phyloP scores from a whole-genome alignment of 2,329 filamentous ascomycete genomes.

The Fusarium secorum region DNA sequence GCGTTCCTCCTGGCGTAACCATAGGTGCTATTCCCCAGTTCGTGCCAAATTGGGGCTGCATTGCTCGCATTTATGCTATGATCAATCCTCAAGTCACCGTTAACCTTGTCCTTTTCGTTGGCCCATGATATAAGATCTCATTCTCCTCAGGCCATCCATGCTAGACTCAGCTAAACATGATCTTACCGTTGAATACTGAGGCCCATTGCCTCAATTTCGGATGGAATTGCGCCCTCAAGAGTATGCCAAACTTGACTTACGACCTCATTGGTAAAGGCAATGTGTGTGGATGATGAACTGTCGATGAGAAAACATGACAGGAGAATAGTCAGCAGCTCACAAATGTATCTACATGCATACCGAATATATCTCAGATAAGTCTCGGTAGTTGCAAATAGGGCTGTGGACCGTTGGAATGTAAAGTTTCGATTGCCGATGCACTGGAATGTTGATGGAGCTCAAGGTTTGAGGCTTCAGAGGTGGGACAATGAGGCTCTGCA shows the following conservation, averaged over 20 bases:
- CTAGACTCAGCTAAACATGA: background rate
- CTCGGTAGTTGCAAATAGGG: conserved; percentile 6
- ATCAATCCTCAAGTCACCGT: too few relatives aligned
- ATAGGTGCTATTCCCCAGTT: background rate
- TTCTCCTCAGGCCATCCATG: background rate
- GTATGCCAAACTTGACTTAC: background rate
- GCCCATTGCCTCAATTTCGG: background rate
- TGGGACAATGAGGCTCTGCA: conserved; percentile 5
- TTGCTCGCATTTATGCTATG: background rate
- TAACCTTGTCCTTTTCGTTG: background rate
- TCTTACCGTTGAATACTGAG: background rate
- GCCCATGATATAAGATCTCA: background rate
- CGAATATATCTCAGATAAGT: background rate
- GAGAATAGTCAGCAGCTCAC: background rate
- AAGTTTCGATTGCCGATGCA: conserved; percentile 11
- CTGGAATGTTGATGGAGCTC: conserved; percentile 18
- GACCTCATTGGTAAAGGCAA: background rate
- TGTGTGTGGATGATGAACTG: background rate
- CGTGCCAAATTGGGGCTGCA: rapidly evolving
- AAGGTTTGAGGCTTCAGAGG: conserved; percentile 7
- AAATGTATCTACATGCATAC: background rate
- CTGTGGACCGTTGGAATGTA: conserved; percentile 20
- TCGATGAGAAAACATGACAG: background rate
- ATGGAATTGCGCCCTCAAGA: background rate
- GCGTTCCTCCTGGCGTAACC: background rate